phyloP scores from a whole-genome alignment of 2,329 filamentous ascomycete species.

The Cladosporium sphaerospermum region DNA sequence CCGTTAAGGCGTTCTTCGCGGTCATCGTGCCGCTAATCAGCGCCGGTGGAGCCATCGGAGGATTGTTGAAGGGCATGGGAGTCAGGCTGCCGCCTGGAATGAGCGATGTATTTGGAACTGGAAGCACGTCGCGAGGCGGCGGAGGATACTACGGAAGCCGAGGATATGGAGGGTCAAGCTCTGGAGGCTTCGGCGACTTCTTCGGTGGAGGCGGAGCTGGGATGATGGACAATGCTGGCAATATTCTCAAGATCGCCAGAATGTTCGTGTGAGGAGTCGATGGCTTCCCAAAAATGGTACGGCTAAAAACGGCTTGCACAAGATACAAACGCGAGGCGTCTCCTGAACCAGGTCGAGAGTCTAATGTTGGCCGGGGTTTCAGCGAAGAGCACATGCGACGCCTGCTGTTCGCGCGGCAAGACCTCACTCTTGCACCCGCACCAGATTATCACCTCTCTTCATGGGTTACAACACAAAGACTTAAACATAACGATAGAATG shows the following conservation, averaged over 20 bases:
- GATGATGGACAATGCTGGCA: slow-evolving; percentile 41
- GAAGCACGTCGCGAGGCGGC: slow-evolving; percentile 21
- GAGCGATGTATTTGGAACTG: slow-evolving; percentile 17
- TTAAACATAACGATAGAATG: too few species aligned
- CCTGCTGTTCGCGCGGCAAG: too few species aligned
- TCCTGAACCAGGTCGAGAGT: not conserved
- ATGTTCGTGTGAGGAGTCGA: slow-evolving; percentile 42
- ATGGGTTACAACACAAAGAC: too few species aligned
- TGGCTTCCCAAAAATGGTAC: too few species aligned
- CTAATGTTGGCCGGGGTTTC: too few species aligned
- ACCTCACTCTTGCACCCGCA: too few species aligned
- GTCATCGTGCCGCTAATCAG: slow-evolving; percentile 80
- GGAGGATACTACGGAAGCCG: slow-evolving; percentile 38
- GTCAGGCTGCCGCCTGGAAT: slow-evolving; percentile 61
- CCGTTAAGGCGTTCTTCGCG: slow-evolving; percentile 83
- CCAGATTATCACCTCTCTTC: too few species aligned
- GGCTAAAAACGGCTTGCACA: too few species aligned
- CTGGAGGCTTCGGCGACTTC: slow-evolving; percentile 19
- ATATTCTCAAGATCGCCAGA: slow-evolving; percentile 46
- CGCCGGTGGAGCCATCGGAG: slow-evolving; percentile 67
- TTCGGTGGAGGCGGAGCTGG: slow-evolving; percentile 26
- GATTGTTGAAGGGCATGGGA: slow-evolving; percentile 71
- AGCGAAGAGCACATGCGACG: too few species aligned
- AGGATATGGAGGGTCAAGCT: slow-evolving; percentile 36
- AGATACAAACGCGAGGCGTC: not conserved